A percentile compares a stretch with the other conserved stretches of the same genome.
These are phyloP conservation scores for Peterozyma xylosa DNA, from an alignment of 805 yeast species.

Conservation along the genomic window DNA sequence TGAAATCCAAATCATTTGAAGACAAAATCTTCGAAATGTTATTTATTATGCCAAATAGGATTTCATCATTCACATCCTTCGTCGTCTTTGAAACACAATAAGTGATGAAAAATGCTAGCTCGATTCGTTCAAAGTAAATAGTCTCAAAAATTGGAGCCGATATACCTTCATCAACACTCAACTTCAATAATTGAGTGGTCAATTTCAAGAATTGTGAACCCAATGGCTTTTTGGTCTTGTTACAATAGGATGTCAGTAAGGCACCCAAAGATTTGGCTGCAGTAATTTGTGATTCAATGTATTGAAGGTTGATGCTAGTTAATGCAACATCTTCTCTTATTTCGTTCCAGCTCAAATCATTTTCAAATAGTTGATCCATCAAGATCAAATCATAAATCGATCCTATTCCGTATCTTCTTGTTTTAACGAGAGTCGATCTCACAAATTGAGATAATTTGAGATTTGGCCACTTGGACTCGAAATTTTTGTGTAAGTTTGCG, in stretches of 20 bases:
- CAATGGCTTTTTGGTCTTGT: slow-evolving; percentile 25
- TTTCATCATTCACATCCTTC: slow-evolving; percentile 22
- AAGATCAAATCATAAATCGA: slow-evolving; percentile 52
- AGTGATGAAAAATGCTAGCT: slow-evolving; percentile 51
- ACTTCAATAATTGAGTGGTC: slow-evolving; percentile 42
- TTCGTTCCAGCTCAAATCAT: slow-evolving; percentile 34
- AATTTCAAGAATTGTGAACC: slow-evolving; percentile 19
- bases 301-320: slow-evolving; percentile 58
- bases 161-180: slow-evolving; percentile 44
- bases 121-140: slow-evolving; percentile 56
- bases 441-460: slow-evolving; percentile 44
- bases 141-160: slow-evolving; percentile 38
- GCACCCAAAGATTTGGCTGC: slow-evolving; percentile 78
- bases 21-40: slow-evolving; percentile 36
- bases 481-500: slow-evolving; percentile 33
- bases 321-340: slow-evolving; percentile 42
- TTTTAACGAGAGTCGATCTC: slow-evolving; percentile 33
- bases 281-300: slow-evolving; percentile 55
- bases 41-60: slow-evolving; percentile 32
- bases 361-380: slow-evolving; percentile 51
- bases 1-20: slow-evolving; percentile 42
- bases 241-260: slow-evolving; percentile 57
- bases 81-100: slow-evolving; percentile 29
- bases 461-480: slow-evolving; percentile 40
- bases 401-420: slow-evolving; percentile 42